Evolutionary conservation across 2,329 filamentous ascomycete genomes (phyloP).

Genomic region (Colletotrichum endophyticum): DNA sequence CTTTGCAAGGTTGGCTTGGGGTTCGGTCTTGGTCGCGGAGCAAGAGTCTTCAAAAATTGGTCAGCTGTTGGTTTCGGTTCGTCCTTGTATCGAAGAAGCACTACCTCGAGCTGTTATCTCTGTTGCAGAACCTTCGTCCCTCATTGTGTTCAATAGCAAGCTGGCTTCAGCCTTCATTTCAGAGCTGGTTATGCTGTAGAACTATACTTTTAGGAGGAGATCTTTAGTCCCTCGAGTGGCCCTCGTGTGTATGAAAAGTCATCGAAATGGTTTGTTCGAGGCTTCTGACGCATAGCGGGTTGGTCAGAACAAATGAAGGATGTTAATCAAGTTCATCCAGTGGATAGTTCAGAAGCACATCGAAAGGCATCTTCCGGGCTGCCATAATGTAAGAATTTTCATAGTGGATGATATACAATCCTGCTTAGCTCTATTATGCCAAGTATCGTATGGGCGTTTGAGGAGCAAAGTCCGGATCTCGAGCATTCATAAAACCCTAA

Average conservation of each 20-base stretch:
- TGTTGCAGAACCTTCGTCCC: not conserved
- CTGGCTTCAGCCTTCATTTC: not conserved
- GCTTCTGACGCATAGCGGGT: rapidly evolving
- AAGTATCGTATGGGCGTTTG: not conserved
- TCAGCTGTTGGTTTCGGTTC: not conserved
- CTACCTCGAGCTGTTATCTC: not conserved
- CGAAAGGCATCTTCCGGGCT: not conserved
- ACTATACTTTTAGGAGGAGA: not conserved
- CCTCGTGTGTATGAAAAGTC: not conserved
- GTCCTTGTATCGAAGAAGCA: not conserved
- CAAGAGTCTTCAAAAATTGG: not conserved
- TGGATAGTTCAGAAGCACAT: not conserved
- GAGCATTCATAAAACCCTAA: not conserved
- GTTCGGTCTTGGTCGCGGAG: not conserved
- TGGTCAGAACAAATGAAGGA: not conserved
- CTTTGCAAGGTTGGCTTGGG: not conserved
- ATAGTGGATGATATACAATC: not conserved
- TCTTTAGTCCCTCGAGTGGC: not conserved
- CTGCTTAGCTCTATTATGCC: not conserved
- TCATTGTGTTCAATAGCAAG: not conserved
- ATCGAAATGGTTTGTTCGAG: not conserved
- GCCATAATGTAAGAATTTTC: not conserved
- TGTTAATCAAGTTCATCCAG: not conserved
- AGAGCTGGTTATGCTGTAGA: not conserved
- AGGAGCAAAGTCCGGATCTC: not conserved